A percentile compares a stretch with the other conserved stretches of the same genome.
phyloP scores from a whole-genome alignment of 2,329 filamentous ascomycete species.

The Zymoseptoria pseudotritici region DNA sequence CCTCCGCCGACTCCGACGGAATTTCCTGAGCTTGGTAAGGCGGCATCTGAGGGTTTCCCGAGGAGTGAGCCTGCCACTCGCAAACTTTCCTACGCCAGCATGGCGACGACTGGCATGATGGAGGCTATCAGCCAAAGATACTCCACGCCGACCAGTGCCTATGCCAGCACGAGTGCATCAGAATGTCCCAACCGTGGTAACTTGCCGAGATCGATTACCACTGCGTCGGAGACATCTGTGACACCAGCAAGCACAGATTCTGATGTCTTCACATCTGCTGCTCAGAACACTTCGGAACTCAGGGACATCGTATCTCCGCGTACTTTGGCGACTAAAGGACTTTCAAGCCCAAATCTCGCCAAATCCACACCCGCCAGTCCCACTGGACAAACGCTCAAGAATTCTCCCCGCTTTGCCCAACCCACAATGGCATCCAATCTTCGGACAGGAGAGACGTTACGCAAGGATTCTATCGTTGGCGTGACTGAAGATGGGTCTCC shows the following conservation, averaged over 20 bases:
- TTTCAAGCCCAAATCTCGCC: background rate
- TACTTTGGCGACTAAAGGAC: background rate
- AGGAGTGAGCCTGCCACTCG: background rate
- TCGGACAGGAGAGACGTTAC: conserved; percentile 19
- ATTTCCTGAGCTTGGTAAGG: conserved; percentile 14
- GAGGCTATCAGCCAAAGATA: background rate
- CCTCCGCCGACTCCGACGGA: conserved; percentile 10
- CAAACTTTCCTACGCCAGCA: conserved; percentile 16
- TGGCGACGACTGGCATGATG: conserved; percentile 4
- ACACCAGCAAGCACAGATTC: background rate
- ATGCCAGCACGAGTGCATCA: background rate
- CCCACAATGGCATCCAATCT: conserved; percentile 23
- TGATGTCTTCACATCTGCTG: background rate
- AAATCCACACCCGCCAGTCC: background rate
- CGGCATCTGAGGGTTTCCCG: background rate
- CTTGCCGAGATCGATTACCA: background rate
- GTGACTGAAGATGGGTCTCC: conserved; percentile 9
- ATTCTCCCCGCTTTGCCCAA: conserved; percentile 24
- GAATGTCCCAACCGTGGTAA: background rate
- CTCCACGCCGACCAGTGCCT: background rate
- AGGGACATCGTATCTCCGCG: background rate
- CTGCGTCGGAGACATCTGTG: background rate
- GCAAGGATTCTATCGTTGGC: conserved; percentile 13
- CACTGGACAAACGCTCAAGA: background rate
- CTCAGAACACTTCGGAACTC: background rate